These are phyloP conservation scores for Beauveria sp. DNA, from an alignment of 2,329 filamentous ascomycete species.

Conservation along the genomic window DNA sequence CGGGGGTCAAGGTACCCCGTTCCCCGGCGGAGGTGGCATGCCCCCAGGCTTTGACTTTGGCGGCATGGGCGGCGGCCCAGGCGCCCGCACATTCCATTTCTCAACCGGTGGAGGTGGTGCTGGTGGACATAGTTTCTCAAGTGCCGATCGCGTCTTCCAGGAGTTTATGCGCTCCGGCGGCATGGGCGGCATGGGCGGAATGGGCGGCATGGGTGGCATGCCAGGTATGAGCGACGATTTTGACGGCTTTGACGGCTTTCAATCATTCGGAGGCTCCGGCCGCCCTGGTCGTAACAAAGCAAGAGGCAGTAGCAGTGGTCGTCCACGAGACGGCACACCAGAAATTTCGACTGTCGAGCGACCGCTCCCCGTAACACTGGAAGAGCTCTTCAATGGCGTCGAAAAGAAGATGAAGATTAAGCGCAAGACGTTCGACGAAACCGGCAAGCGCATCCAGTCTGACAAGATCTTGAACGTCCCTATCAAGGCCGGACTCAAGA, in stretches of 20 bases:
- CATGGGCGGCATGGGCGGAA: slow-evolving; percentile 24
- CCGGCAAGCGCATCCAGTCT: slow-evolving; percentile 74
- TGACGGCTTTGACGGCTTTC: slow-evolving; percentile 49
- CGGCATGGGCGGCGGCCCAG: slow-evolving; percentile 33
- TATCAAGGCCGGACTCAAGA: slow-evolving; percentile 92
- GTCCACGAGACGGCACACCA: slow-evolving; percentile 51
- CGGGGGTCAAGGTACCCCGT: slow-evolving; percentile 49
- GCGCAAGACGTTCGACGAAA: slow-evolving; percentile 85
- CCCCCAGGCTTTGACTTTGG: slow-evolving; percentile 52
- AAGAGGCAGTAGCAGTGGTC: slow-evolving; percentile 7
- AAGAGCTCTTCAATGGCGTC: slow-evolving; percentile 79
- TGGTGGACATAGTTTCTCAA: slow-evolving; percentile 72
- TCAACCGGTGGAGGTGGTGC: slow-evolving; percentile 44
- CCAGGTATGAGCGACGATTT: slow-evolving; percentile 38
- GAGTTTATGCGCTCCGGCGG: slow-evolving; percentile 64
- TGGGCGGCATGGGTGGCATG: slow-evolving; percentile 29
- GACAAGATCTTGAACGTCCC: slow-evolving; percentile 91
- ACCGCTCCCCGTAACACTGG: slow-evolving; percentile 69
- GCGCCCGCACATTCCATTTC: slow-evolving; percentile 56
- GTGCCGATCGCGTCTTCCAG: slow-evolving; percentile 75
- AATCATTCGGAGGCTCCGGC: slow-evolving; percentile 36
- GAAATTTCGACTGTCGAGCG: slow-evolving; percentile 90
- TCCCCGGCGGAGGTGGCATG: slow-evolving; percentile 50
- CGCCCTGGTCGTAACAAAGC: slow-evolving; percentile 26
- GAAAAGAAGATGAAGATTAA: slow-evolving; percentile 99